phyloP scores from a whole-genome alignment of 2,329 filamentous ascomycete species.

The Aspergillus luchuensis region DNA sequence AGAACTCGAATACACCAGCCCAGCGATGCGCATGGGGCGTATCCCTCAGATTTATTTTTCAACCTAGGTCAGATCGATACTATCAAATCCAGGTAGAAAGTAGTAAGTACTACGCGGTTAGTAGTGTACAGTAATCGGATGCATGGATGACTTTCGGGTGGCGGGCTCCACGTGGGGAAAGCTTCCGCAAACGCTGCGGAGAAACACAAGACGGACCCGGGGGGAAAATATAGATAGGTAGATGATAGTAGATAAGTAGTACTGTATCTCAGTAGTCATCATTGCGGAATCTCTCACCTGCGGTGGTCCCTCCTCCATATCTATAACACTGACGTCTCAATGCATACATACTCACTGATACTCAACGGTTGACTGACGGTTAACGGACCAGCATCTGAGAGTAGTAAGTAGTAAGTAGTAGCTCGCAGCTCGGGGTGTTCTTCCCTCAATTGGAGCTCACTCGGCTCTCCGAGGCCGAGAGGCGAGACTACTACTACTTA shows the following conservation, averaged over 20 bases:
- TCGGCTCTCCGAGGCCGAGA: slow-evolving; percentile 2
- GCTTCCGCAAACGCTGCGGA: background rate
- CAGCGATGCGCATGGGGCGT: background rate
- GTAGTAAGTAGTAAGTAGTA: too few species aligned
- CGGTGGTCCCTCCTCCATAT: background rate
- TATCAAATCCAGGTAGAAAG: too few species aligned
- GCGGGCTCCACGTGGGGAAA: background rate
- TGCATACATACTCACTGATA: too few species aligned
- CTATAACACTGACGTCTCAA: background rate
- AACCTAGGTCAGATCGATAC: too few species aligned
- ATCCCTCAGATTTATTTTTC: background rate
- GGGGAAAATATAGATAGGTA: too few species aligned
- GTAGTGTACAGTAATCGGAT: background rate
- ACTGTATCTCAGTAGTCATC: background rate
- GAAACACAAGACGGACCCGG: too few species aligned
- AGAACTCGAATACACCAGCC: background rate
- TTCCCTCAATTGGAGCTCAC: background rate
- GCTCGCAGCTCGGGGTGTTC: background rate
- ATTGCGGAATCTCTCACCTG: background rate
- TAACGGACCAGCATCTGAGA: too few species aligned
- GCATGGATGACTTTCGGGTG: background rate
- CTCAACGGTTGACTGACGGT: too few species aligned
- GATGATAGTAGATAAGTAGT: too few species aligned
- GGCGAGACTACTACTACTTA: background rate
- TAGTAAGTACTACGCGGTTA: too few species aligned